These are phyloP conservation scores for Solanum ossicruentum DNA, from an alignment of 257 asterid species.

Conservation along the genomic window DNA sequence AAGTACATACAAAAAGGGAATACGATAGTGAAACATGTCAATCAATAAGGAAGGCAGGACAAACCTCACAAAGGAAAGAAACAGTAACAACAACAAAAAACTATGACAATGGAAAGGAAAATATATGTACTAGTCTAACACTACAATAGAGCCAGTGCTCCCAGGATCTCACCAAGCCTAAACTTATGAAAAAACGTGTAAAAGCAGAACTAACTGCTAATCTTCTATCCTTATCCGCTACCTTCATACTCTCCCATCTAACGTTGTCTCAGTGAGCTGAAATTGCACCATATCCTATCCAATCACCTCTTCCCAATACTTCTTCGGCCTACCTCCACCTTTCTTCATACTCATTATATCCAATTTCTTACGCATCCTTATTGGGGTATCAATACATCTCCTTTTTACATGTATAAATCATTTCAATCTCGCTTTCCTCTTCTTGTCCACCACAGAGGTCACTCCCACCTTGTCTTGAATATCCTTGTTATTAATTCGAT, in stretches of 20 bases:
- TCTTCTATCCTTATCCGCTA: neutral
- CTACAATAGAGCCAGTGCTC: neutral
- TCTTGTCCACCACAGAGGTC: neutral
- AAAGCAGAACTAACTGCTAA: neutral
- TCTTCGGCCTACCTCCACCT: neutral
- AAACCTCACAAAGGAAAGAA: neutral
- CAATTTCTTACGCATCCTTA: neutral
- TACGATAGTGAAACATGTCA: neutral
- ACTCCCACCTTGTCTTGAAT: neutral
- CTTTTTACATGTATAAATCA: neutral
- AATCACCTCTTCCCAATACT: neutral
- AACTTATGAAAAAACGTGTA: neutral
- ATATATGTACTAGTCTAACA: neutral
- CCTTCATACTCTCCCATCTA: neutral
- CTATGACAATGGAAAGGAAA: neutral
- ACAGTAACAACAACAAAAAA: neutral
- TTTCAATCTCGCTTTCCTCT: neutral
- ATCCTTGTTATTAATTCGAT: neutral
- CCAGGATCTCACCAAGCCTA: neutral
- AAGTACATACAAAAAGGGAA: neutral
- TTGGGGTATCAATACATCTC: neutral
- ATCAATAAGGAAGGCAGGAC: neutral
- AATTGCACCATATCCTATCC: neutral
- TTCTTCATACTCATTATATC: neutral
- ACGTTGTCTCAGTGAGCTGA: neutral